These are phyloP conservation scores for Tetradesmus obliquus DNA, from an alignment of 139 green algal species.

Conservation along the genomic window DNA sequence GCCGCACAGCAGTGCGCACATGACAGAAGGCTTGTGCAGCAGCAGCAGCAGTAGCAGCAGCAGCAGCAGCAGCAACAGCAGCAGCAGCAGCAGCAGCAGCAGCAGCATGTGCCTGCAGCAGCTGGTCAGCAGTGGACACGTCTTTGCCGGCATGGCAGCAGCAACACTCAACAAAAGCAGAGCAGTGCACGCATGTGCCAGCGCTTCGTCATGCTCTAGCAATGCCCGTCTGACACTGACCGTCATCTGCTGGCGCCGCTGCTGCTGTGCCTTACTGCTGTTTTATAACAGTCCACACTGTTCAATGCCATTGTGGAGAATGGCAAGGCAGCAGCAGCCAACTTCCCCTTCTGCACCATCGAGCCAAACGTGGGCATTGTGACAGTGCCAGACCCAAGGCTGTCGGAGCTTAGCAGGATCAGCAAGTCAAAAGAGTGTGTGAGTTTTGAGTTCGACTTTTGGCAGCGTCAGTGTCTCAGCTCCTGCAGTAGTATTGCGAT, in stretches of 20 bases:
- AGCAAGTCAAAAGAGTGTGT: slow-evolving; percentile 76
- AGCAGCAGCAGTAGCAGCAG: slow-evolving; percentile 8
- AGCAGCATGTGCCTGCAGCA: not conserved
- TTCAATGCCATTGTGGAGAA: slow-evolving; percentile 99
- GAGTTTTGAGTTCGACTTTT: slow-evolving; percentile 15
- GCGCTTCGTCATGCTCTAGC: not conserved
- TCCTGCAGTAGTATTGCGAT: too few relatives aligned
- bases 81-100: not conserved
- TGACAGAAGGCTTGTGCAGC: not conserved
- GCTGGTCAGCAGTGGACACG: not conserved
- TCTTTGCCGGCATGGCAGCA: not conserved
- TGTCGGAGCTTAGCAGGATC: slow-evolving; percentile 75
- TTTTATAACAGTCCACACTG: slow-evolving; percentile 86
- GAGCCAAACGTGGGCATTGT: slow-evolving; percentile 86
- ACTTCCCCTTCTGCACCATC: slow-evolving; percentile 99
- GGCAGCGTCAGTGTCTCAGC: too few relatives aligned
- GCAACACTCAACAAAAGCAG: not conserved
- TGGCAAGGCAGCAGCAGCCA: slow-evolving; percentile 92
- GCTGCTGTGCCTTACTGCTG: not conserved
- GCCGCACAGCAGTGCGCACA: not conserved
- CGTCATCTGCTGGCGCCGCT: not conserved
- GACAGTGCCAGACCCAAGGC: slow-evolving; percentile 74
- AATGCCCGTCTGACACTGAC: not conserved
- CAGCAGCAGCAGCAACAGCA: not conserved
- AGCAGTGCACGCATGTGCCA: not conserved